Percentiles rank a stretch among this genome's conserved stretches.
phyloP scores from a whole-genome alignment of 495 filamentous ascomycete genomes.

The Apiosordaria backusii region DNA sequence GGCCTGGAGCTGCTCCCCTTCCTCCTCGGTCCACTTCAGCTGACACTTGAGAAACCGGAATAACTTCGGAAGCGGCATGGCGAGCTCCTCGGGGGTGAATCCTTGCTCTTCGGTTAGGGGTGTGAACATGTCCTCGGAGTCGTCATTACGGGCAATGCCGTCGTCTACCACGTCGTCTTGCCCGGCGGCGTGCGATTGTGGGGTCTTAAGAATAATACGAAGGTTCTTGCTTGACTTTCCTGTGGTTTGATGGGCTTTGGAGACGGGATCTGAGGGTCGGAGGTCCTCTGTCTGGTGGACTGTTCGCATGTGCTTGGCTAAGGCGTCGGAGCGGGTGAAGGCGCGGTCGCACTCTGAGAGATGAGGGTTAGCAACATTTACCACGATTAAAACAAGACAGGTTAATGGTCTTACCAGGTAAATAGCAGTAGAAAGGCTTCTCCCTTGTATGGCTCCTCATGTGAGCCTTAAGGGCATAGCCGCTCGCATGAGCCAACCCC shows the following conservation, averaged over 20 bases:
- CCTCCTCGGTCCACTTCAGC: conserved; percentile 75
- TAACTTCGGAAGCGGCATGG: conserved; percentile 64
- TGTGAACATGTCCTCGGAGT: conserved; percentile 45
- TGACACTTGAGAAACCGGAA: conserved; percentile 72
- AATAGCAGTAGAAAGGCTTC: conserved; percentile 94
- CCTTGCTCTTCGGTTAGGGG: conserved; percentile 57
- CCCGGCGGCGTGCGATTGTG: conserved; percentile 52
- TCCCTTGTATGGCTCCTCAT: conserved; percentile 97
- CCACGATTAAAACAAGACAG: not conserved
- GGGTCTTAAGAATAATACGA: conserved; percentile 59
- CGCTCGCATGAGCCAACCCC: conserved; percentile 86
- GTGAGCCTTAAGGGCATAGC: conserved; percentile 91
- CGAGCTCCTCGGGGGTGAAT: conserved; percentile 71
- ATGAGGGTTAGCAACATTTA: conserved; percentile 1
- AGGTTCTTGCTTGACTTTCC: conserved; percentile 57
- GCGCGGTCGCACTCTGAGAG: conserved; percentile 87
- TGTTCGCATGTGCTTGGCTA: conserved; percentile 97
- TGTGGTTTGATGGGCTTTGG: conserved; percentile 62
- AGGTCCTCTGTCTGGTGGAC: conserved; percentile 96
- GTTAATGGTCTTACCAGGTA: conserved; percentile 65
- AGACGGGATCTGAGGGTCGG: conserved; percentile 80
- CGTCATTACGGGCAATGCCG: conserved; percentile 46
- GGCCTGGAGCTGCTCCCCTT: conserved; percentile 55
- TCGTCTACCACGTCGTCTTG: conserved; percentile 54
- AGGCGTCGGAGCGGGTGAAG: conserved; percentile 93